Conservation (phyloP, 768 basidiomycete species). For the Collybiopsis confluens region DNA sequence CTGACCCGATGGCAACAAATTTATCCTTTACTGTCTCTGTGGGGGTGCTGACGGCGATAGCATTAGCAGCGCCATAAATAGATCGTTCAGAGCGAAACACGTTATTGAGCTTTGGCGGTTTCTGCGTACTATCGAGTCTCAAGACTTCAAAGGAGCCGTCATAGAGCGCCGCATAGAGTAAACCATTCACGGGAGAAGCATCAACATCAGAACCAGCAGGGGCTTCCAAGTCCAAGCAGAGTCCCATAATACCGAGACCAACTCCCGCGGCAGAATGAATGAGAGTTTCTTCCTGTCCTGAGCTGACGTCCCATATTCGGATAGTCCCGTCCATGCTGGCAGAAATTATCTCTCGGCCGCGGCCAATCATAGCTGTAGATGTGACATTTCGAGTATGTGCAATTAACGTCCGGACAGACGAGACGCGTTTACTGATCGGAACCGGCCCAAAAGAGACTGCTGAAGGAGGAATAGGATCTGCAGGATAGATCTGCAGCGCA, state of each 20-base stretch:
- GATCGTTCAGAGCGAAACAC: slow-evolving; percentile 20
- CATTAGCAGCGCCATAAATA: slow-evolving; percentile 26
- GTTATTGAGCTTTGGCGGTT: slow-evolving; percentile 25
- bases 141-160: slow-evolving; percentile 53
- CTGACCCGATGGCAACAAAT: neutral
- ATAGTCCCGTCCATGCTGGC: slow-evolving; percentile 65
- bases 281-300: slow-evolving; percentile 42
- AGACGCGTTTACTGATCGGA: slow-evolving; percentile 27
- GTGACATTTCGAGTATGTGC: slow-evolving; percentile 68
- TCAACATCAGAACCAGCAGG: slow-evolving; percentile 30
- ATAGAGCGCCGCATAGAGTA: slow-evolving; percentile 51
- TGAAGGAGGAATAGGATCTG: slow-evolving; percentile 33
- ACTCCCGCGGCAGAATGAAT: slow-evolving; percentile 32
- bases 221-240: slow-evolving; percentile 27
- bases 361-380: slow-evolving; percentile 54
- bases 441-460: neutral
- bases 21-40: slow-evolving; percentile 1
- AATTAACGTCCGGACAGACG: slow-evolving; percentile 56
- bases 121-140: slow-evolving; percentile 36
- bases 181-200: slow-evolving; percentile 42
- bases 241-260: slow-evolving; percentile 38
- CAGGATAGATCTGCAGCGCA: slow-evolving; percentile 59
- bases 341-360: slow-evolving; percentile 66
- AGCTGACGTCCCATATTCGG: slow-evolving; percentile 69
- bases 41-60: slow-evolving; percentile 40